Evolutionary conservation across 179 eudicot species (phyloP).

Genomic region (Nepenthes alata): DNA sequence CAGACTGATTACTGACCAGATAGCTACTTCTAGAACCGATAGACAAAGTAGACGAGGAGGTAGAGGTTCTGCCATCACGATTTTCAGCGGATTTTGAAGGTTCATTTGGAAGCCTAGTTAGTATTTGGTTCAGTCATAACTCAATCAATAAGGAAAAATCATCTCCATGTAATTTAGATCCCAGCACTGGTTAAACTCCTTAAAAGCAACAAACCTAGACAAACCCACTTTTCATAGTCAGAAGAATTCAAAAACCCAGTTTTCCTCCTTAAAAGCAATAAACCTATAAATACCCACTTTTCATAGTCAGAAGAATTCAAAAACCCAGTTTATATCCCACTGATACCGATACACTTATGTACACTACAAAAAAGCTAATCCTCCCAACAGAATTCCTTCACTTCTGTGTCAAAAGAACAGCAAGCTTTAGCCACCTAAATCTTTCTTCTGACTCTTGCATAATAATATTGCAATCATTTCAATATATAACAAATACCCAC

Average conservation of each 20-base stretch:
- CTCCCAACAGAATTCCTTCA: background rate
- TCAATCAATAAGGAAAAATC: background rate
- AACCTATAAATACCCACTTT: background rate
- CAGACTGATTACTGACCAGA: conserved; percentile 8
- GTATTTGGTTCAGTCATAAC: conserved; percentile 27
- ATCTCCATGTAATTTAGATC: background rate
- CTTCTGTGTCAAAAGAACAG: too few relatives aligned
- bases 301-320: background rate
- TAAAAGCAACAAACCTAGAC: background rate
- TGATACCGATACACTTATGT: background rate
- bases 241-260: background rate
- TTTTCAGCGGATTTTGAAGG: conserved; percentile 22
- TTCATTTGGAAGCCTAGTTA: conserved; percentile 30
- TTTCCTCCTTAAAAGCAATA: background rate
- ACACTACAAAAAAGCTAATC: background rate
- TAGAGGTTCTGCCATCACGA: conserved; percentile 24
- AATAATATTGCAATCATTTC: too few relatives aligned
- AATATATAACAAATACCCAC: too few relatives aligned
- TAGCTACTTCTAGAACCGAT: conserved; percentile 12
- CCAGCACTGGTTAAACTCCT: conserved; percentile 1
- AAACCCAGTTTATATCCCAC: background rate
- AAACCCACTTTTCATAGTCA: too few relatives aligned
- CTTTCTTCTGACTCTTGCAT: too few relatives aligned
- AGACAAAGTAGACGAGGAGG: conserved; percentile 17
- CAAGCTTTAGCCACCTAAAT: too few relatives aligned